A percentile compares a stretch with the other conserved stretches of the same genome.
These are phyloP conservation scores for Trametes versicolor DNA, from an alignment of 1,284 basidiomycete species.

Conservation along the genomic window DNA sequence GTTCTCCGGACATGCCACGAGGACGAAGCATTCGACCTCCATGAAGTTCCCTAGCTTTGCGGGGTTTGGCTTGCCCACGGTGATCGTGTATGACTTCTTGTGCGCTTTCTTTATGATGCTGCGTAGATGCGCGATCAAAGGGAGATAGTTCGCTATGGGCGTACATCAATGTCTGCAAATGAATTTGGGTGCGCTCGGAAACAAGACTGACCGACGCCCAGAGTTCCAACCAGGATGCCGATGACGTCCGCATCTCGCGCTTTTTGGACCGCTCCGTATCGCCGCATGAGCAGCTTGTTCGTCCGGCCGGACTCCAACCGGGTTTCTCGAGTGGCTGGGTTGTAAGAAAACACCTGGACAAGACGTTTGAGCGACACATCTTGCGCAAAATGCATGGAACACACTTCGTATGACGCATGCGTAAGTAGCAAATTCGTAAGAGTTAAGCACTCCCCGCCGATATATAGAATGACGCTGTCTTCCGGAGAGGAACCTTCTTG, in stretches of 20 bases:
- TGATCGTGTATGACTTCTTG: constrained; percentile 95
- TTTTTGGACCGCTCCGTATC: constrained; percentile 89
- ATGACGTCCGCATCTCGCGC: constrained; percentile 95
- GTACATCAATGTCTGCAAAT: not conserved
- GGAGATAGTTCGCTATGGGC: constrained; percentile 77
- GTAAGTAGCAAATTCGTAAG: constrained; percentile 91
- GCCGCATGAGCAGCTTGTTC: constrained; percentile 91
- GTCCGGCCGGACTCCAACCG: constrained; percentile 71
- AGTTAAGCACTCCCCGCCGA: constrained; percentile 86
- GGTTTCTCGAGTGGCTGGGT: constrained; percentile 62
- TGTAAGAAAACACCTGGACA: constrained; percentile 78
- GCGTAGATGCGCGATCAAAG: constrained; percentile 83
- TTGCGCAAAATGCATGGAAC: not conserved
- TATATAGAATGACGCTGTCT: constrained; percentile 72
- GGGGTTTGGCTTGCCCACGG: constrained; percentile 95
- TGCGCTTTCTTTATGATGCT: constrained; percentile 67
- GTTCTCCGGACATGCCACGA: constrained; percentile 96
- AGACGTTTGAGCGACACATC: not conserved
- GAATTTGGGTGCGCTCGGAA: too few relatives aligned
- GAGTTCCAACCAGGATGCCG: constrained; percentile 94
- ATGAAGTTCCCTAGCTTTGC: constrained; percentile 97
- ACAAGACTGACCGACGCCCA: constrained; percentile 80
- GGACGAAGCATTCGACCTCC: constrained; percentile 96
- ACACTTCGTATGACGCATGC: constrained; percentile 59
- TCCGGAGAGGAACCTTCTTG: constrained; percentile 20